Evolutionary conservation across 1,284 basidiomycete species (phyloP).

Genomic region (Amylostereum areolatum): DNA sequence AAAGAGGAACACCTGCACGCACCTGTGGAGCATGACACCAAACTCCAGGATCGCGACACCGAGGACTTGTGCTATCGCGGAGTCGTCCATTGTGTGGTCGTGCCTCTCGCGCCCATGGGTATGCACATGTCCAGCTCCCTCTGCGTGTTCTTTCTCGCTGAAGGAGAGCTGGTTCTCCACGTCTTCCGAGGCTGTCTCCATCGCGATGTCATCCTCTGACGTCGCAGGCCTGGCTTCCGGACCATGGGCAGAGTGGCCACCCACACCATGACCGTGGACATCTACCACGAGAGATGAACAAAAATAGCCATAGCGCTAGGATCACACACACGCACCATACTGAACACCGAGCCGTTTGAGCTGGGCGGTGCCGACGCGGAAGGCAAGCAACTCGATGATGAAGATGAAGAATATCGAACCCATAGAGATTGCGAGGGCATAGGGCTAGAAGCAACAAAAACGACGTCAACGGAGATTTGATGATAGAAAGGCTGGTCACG

Average conservation of each 20-base stretch:
- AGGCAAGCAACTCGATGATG: constrained; percentile 79
- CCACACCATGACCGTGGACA: constrained; percentile 59
- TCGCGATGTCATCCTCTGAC: constrained; percentile 3
- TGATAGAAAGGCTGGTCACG: constrained; percentile 1
- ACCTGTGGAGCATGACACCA: constrained; percentile 86
- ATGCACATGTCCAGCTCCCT: too few species aligned
- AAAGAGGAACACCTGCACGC: constrained; percentile 2
- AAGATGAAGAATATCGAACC: constrained; percentile 80
- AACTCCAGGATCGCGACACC: constrained; percentile 88
- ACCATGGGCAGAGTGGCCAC: constrained; percentile 65
- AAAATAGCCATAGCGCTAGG: not conserved
- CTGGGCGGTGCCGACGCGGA: constrained; percentile 71
- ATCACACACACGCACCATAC: constrained; percentile 39
- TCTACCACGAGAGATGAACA: constrained; percentile 29
- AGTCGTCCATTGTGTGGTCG: constrained; percentile 24
- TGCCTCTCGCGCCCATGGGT: too few species aligned
- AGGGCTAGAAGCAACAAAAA: constrained; percentile 43
- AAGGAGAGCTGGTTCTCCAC: too few species aligned
- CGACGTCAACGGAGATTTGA: constrained; percentile 2
- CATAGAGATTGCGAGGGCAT: constrained; percentile 76
- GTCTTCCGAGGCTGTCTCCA: too few species aligned
- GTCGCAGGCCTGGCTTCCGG: constrained; percentile 36
- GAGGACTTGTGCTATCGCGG: constrained; percentile 69
- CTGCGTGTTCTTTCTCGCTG: too few species aligned
- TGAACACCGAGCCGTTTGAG: constrained; percentile 46